Evolutionary conservation across 257 asterid genomes (phyloP).

Genomic region (Salvia rosmarinus): DNA sequence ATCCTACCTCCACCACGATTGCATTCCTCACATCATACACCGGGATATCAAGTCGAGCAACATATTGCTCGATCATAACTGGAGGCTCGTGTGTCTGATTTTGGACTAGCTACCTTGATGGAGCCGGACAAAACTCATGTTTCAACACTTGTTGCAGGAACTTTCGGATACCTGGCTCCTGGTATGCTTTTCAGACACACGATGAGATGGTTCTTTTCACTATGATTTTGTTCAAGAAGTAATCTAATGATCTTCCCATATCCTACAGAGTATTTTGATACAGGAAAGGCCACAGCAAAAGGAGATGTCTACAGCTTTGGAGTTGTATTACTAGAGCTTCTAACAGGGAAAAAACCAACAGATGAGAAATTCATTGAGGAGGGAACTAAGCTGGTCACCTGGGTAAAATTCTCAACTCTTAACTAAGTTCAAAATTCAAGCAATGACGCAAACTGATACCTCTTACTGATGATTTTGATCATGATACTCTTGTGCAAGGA

Average conservation of each 20-base stretch:
- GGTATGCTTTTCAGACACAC: conserved; percentile 48
- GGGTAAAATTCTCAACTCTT: conserved; percentile 56
- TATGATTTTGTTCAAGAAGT: conserved; percentile 3
- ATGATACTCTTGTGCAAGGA: background rate
- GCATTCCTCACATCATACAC: conserved; percentile 89
- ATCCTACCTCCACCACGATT: conserved; percentile 86
- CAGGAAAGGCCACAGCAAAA: conserved; percentile 88
- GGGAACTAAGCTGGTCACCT: conserved; percentile 84
- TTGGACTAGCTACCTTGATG: conserved; percentile 89
- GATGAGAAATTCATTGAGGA: conserved; percentile 86
- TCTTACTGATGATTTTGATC: background rate
- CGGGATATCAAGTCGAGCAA: conserved; percentile 90
- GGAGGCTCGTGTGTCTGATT: conserved; percentile 84
- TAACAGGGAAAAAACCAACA: conserved; percentile 77
- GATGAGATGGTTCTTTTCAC: background rate
- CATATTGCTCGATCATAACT: conserved; percentile 70
- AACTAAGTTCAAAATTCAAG: background rate
- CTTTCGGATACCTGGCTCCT: conserved; percentile 89
- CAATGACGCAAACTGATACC: background rate
- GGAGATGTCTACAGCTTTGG: conserved; percentile 97
- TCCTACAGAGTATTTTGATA: conserved; percentile 79
- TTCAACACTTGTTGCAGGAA: conserved; percentile 88
- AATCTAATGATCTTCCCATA: conserved; percentile 21
- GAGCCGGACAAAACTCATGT: conserved; percentile 83
- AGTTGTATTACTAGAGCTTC: conserved; percentile 83